Evolutionary conservation across 2,329 filamentous ascomycete genomes (phyloP), one percentile per base, ranked within the genome.

Genomic region (Lachnellula subtilissima): DNA sequence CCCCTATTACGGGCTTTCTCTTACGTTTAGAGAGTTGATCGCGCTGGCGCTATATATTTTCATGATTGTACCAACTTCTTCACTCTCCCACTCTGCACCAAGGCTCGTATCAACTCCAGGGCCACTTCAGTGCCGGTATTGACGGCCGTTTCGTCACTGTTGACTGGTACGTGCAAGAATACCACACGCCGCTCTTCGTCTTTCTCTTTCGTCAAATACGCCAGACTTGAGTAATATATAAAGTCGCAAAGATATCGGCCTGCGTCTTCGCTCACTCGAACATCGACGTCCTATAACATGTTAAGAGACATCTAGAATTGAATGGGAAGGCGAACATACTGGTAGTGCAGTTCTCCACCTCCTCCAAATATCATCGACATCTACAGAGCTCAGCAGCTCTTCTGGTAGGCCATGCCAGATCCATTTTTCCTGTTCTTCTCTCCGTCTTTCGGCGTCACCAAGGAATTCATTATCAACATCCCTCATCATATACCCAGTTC

Each of bases 221-320:
- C 77, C 63, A 91, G 70, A 58, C 84, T 88, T 6, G 82, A 84
- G 71, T 84, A 91, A 70, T 87, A 89, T 62, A 88, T 90, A 67
- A 89, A 92, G 68, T 92, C 88, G 71, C 88, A 92, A 15, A 91
- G 75, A 69, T 87, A 92, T 19, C 79, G 80, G 2, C 88, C 88
- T 0, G 88, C 83, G 62, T 92, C 85, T 45, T 84, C 79, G 0
- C 86, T 90, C 40, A 88, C 74, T 35, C 82, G 78, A 7, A 85
- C 69, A 59, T 80, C 76, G 50, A 71, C 68, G 45, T 70, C 64
- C 76, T 75, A 53, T 55, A 54, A 5, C 53, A 22, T 17, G 9
- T 57, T 22, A 52, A 39, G 7, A 53, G 15, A 11, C 37, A 39
- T 42, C 50, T 25, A 22, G 32, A 8, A 37, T 28, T 14, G n/a